Evolutionary conservation across 2,329 filamentous ascomycete species (phyloP).

Genomic region (Trichoderma koningii): DNA sequence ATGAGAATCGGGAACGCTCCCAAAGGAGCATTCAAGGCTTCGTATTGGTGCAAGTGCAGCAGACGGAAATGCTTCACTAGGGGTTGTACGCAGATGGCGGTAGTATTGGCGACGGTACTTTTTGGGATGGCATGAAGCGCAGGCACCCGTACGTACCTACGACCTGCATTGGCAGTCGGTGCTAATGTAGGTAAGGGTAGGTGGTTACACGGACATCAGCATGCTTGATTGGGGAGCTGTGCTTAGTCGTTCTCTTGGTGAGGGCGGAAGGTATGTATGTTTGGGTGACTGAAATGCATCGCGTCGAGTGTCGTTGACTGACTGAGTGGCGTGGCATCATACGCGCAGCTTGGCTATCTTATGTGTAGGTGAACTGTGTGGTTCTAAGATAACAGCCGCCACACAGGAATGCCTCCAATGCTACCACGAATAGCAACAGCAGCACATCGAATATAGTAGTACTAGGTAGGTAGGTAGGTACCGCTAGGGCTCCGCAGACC

Average conservation of each 20-base stretch:
- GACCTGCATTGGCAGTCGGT: constrained; percentile 16
- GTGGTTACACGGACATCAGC: constrained; percentile 6
- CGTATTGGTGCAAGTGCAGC: not conserved
- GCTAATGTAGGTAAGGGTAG: constrained; percentile 20
- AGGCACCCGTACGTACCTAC: constrained; percentile 7
- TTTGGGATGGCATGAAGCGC: constrained; percentile 1
- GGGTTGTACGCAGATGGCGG: not conserved
- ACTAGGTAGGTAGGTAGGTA: not conserved
- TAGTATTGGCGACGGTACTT: not conserved
- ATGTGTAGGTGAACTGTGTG: not conserved
- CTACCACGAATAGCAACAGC: no score
- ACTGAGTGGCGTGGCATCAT: not conserved
- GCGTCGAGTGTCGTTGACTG: not conserved
- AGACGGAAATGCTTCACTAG: not conserved
- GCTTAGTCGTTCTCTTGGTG: not conserved
- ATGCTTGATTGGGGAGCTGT: constrained; percentile 10
- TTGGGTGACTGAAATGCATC: not conserved
- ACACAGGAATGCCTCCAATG: not conserved
- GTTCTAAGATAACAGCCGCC: not conserved
- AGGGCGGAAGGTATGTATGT: not conserved
- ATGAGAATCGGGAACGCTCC: not conserved
- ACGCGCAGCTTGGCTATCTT: constrained; percentile 1
- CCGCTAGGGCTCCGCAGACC: not conserved
- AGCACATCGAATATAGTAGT: no score
- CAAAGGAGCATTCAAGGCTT: not conserved